Evolutionary conservation across 2,329 filamentous ascomycete species (phyloP).

Genomic region (Scytalidium sp.): DNA sequence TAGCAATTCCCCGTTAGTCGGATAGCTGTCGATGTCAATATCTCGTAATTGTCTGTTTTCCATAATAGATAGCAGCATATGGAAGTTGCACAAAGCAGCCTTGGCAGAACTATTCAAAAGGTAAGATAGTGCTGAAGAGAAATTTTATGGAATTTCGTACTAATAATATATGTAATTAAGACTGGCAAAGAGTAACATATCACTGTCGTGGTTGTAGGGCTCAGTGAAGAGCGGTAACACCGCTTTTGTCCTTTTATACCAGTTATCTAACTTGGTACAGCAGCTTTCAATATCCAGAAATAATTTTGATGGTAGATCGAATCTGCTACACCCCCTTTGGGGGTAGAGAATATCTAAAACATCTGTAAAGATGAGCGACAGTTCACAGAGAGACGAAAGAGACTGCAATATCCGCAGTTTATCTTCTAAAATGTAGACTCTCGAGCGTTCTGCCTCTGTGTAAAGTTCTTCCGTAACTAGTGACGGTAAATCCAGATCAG

Average conservation of each 20-base stretch:
- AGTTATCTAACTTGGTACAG: conserved; percentile 36
- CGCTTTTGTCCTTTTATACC: conserved; percentile 37
- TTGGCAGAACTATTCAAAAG: conserved; percentile 37
- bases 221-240: conserved; percentile 37
- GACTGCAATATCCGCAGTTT: conserved; percentile 43
- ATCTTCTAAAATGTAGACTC: conserved; percentile 41
- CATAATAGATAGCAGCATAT: conserved; percentile 31
- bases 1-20: conserved; percentile 40
- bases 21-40: conserved; percentile 35
- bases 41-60: background rate
- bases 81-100: conserved; percentile 44
- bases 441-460: conserved; percentile 41
- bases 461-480: conserved; percentile 41
- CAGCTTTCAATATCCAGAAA: conserved; percentile 12
- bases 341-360: conserved; percentile 43
- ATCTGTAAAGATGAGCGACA: conserved; percentile 45
- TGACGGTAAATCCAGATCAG: conserved; percentile 37
- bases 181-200: conserved; percentile 42
- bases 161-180: conserved; percentile 51
- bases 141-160: conserved; percentile 33
- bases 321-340: no score
- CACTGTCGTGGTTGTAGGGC: conserved; percentile 31
- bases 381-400: conserved; percentile 41
- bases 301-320: no score
- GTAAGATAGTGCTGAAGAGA: no score